phyloP scores from a whole-genome alignment of 1,139 yeast genomes.

The Taphrina sp. region DNA sequence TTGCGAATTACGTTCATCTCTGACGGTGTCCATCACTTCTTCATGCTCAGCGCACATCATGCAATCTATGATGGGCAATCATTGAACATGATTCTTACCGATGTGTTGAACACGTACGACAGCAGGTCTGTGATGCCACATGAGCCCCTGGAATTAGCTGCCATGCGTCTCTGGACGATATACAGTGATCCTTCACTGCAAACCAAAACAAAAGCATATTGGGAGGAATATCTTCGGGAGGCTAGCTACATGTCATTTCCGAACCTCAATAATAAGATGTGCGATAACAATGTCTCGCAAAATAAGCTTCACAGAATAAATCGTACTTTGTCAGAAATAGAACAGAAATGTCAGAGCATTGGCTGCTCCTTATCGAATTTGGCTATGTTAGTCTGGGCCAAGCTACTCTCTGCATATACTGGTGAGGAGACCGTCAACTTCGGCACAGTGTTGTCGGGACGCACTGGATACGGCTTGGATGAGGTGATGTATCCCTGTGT shows the following conservation, averaged over 20 bases:
- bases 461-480: constrained; percentile 31
- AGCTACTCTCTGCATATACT: constrained; percentile 36
- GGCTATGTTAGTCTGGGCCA: constrained; percentile 38
- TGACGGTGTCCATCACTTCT: not conserved
- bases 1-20: constrained; percentile 1
- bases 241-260: constrained; percentile 6
- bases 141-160: not conserved
- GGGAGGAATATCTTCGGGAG: constrained; percentile 2
- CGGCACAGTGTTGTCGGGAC: constrained; percentile 39
- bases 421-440: constrained; percentile 37
- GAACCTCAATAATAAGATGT: constrained; percentile 1
- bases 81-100: constrained; percentile 3
- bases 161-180: constrained; percentile 5
- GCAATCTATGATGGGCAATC: constrained; percentile 38
- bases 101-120: constrained; percentile 1
- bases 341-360: constrained; percentile 3
- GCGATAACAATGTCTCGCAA: not conserved
- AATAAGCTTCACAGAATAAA: not conserved
- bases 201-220: not conserved
- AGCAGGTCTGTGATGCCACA: not conserved
- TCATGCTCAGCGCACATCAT: constrained; percentile 37
- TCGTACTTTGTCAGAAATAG: not conserved
- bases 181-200: not conserved
- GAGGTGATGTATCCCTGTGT: constrained; percentile 37
- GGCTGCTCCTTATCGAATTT: constrained; percentile 34